Evolutionary conservation across 371 early-diverging fungal species (phyloP).

Genomic region (Batkoa obscura): DNA sequence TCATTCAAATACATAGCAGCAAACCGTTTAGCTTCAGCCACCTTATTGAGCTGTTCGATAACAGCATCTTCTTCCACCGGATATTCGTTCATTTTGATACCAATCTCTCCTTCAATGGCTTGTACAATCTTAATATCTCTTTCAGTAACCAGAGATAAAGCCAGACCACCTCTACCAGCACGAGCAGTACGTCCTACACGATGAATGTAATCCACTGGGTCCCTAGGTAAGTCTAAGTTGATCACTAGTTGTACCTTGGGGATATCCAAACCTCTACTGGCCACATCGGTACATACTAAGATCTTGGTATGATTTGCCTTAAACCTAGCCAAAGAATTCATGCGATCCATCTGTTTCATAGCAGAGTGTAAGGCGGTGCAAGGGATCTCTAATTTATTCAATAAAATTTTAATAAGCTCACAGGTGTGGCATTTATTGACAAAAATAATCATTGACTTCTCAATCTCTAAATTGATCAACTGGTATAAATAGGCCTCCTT

Average conservation of each 20-base stretch:
- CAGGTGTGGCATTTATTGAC: slow-evolving; percentile 64
- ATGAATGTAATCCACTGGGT: slow-evolving; percentile 94
- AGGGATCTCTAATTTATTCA: slow-evolving; percentile 74
- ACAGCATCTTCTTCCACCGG: slow-evolving; percentile 58
- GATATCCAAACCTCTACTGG: slow-evolving; percentile 93
- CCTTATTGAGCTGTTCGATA: slow-evolving; percentile 57
- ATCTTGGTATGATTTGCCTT: slow-evolving; percentile 64
- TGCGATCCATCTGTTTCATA: slow-evolving; percentile 81
- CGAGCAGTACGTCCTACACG: slow-evolving; percentile 98
- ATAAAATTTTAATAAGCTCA: slow-evolving; percentile 60
- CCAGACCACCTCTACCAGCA: not conserved
- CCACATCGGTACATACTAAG: slow-evolving; percentile 94
- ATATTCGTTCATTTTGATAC: slow-evolving; percentile 46
- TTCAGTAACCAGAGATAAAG: slow-evolving; percentile 20
- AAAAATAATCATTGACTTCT: slow-evolving; percentile 79
- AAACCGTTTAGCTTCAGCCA: slow-evolving; percentile 69
- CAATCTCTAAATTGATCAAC: slow-evolving; percentile 46
- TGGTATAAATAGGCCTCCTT: slow-evolving; percentile 76
- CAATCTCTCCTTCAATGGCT: slow-evolving; percentile 67
- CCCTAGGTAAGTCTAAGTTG: slow-evolving; percentile 95
- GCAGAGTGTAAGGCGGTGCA: slow-evolving; percentile 83
- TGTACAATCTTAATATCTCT: slow-evolving; percentile 74
- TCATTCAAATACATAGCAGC: slow-evolving; percentile 45
- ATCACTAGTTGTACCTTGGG: slow-evolving; percentile 86
- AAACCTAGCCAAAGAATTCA: slow-evolving; percentile 83